These are phyloP conservation scores for Hibiscus mutabilis DNA, from an alignment of 345 rosid genomes.

Conservation along the genomic window DNA sequence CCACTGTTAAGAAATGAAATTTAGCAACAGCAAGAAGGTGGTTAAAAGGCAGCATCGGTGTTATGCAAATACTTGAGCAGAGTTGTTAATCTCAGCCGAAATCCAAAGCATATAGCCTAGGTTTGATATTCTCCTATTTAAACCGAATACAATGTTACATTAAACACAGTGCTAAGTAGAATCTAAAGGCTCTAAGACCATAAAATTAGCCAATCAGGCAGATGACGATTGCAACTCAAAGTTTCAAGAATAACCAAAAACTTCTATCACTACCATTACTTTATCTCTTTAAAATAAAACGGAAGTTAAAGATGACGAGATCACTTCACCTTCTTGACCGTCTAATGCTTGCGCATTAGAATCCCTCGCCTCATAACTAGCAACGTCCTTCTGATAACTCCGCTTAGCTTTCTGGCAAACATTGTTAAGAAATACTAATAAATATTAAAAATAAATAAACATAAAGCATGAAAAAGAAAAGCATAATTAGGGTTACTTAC, in stretches of 20 bases:
- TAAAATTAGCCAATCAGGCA: background rate
- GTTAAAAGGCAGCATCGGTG: background rate
- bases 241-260: background rate
- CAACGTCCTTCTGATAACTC: slow-evolving; percentile 11
- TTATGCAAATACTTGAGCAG: background rate
- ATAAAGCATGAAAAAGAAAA: background rate
- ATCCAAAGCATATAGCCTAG: background rate
- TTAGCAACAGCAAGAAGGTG: background rate
- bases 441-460: background rate
- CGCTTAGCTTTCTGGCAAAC: background rate
- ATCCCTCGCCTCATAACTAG: slow-evolving; percentile 51
- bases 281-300: background rate
- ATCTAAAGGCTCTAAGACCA: slow-evolving; percentile 1
- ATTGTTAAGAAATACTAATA: background rate
- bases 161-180: background rate
- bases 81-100: background rate
- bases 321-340: slow-evolving; percentile 46
- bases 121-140: background rate
- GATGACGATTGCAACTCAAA: background rate
- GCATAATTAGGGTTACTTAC: slow-evolving; percentile 32
- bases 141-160: background rate
- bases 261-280: background rate
- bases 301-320: background rate
- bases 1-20: background rate
- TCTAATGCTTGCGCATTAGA: slow-evolving; percentile 34